A percentile compares a stretch with the other conserved stretches of the same genome.
These are phyloP conservation scores for Linaria vulgaris DNA, from an alignment of 257 asterid species.

Conservation along the genomic window DNA sequence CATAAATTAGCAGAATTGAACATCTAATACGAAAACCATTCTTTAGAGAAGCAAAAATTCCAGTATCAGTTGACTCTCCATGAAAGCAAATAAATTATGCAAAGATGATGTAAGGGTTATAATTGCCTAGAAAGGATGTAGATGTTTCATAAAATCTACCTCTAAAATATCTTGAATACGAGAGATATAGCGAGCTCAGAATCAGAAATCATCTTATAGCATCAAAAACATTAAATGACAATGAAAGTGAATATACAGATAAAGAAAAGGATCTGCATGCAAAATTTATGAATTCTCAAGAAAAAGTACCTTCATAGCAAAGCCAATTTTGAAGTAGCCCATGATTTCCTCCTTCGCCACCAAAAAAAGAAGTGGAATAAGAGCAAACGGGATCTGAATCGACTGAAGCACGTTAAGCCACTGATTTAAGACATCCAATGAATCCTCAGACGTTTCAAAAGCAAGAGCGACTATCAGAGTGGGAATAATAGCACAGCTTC, in stretches of 20 bases:
- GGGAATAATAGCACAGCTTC: conserved; percentile 70
- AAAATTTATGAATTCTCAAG: neutral
- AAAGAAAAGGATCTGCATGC: neutral
- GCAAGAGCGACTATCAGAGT: conserved; percentile 65
- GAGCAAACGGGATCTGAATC: conserved; percentile 72
- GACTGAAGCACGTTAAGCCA: conserved; percentile 83
- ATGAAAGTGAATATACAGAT: neutral
- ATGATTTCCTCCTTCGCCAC: conserved; percentile 72
- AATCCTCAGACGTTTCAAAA: conserved; percentile 59
- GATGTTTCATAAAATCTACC: neutral
- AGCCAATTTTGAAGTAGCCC: conserved; percentile 68
- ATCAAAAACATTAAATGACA: neutral
- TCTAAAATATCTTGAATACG: neutral
- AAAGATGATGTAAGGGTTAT: neutral
- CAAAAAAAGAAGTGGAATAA: conserved; percentile 67
- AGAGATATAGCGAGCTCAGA: conserved; percentile 2
- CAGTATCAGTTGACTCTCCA: neutral
- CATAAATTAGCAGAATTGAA: neutral
- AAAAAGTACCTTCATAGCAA: conserved; percentile 50
- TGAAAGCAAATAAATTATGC: neutral
- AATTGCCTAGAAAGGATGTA: neutral
- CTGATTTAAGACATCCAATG: conserved; percentile 61
- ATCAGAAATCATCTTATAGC: neutral
- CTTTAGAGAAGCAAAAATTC: neutral
- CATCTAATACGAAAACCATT: neutral